These are phyloP conservation scores for Trypanosoma conorhini DNA, from an alignment of 208 protist genomes.

Conservation along the genomic window DNA sequence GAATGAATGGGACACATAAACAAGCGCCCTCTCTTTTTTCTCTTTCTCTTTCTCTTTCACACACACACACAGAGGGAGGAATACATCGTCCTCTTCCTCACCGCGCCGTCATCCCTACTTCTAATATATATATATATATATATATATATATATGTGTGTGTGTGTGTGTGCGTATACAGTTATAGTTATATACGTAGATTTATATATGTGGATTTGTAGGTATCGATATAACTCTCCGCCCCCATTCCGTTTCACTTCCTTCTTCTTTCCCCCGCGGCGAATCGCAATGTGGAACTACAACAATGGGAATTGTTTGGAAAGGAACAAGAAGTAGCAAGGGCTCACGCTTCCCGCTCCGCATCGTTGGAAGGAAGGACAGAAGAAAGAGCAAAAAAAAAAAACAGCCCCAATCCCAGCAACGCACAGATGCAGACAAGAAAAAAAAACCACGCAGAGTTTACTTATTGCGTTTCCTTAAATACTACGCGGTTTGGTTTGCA, in stretches of 20 bases:
- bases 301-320: too few species aligned
- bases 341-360: too few species aligned
- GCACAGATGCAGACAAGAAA: constrained; percentile 6
- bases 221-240: too few species aligned
- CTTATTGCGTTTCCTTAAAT: not conserved
- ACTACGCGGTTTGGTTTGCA: not conserved
- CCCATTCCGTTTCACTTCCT: too few species aligned
- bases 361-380: constrained; percentile 21
- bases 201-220: too few species aligned
- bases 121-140: constrained; percentile 13
- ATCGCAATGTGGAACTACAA: too few species aligned
- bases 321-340: too few species aligned
- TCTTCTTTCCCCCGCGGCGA: too few species aligned
- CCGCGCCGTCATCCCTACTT: not conserved
- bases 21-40: not conserved
- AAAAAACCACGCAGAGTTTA: not conserved
- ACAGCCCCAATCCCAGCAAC: not conserved
- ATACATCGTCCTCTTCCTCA: too few species aligned
- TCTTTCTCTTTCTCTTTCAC: too few species aligned
- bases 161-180: too few species aligned
- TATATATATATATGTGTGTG: constrained; percentile 2
- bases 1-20: not conserved
- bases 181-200: constrained; percentile 8
- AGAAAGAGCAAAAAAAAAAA: constrained; percentile 19
- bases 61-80: too few species aligned